Base-by-base conservation (phyloP, 2,329 filamentous ascomycete species). In the Calcarisporium arbuscula region DNA sequence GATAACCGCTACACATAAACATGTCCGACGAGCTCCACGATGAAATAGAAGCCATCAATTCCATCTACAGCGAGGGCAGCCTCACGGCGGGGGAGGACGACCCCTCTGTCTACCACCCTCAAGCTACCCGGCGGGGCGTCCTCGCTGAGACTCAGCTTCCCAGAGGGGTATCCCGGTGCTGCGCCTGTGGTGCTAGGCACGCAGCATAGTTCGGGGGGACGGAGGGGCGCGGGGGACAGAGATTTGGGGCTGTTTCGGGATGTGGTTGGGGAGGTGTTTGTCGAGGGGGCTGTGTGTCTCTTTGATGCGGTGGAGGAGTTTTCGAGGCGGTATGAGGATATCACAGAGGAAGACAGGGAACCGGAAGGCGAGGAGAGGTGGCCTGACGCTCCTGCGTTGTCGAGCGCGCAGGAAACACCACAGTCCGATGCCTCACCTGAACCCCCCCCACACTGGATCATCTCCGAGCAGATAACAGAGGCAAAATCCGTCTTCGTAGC, bases 401-500 rank as follows among this genome's bases (percentile, higher is more conserved):
- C 50, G 42, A 16, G 46, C 53, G 25, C 55, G 45, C 14, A 45
- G 44, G 14, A 12, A 19, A 30, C 8, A 10, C 9, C 11, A 8
- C 19, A n/a, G 17, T 19, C 18, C 14, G 48, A 44, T 28, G 36
- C 55, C 20, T 41, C 52, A 1, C 33, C 39, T 12, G 48, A 57
- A 20, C 52, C 54, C 12, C 50, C 63, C 14, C 70, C 74, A 3
- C 60, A 67, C 1, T 98, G 92, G 92, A 69, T 70, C 1, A 45
- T 89, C 1, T 94, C 87, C 1, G 78, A 84, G 5, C 70, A 79
- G 0, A 62, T 92, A 6, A 72, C 77, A 1, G 89, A 95, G 58
- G 82, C 85, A 54, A 94, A 87, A 54, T 95, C 88, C 0, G 79
- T 85, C 2, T 98, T 98, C 54, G 51, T 96, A 28, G 92, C 85